These are phyloP conservation scores for Eragrostis tef DNA, from an alignment of 202 grass and related monocot species.

Conservation along the genomic window DNA sequence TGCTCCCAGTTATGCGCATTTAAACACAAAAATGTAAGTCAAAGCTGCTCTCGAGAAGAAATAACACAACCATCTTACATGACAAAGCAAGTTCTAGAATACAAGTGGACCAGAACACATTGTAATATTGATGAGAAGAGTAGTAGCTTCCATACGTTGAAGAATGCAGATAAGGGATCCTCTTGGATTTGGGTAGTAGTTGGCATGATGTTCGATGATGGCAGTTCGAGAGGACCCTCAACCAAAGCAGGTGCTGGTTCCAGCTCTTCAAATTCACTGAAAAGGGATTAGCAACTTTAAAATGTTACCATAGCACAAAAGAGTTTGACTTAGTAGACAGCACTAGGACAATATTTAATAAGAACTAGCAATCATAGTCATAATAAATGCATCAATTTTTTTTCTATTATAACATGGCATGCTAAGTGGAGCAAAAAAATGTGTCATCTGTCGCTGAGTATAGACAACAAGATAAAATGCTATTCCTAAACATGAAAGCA, in stretches of 20 bases:
- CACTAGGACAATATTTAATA: background rate
- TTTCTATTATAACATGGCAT: background rate
- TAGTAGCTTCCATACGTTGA: conserved; percentile 53
- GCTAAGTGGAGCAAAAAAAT: background rate
- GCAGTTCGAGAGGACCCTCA: conserved; percentile 54
- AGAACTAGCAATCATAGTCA: background rate
- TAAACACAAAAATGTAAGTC: background rate
- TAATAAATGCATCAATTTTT: background rate
- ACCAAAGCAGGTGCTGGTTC: conserved; percentile 55
- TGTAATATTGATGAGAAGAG: background rate
- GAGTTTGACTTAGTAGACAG: background rate
- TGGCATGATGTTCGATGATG: conserved; percentile 40
- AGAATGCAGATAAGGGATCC: conserved; percentile 58
- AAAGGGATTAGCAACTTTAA: conserved; percentile 20
- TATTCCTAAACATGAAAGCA: background rate
- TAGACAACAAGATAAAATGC: background rate
- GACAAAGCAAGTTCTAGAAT: background rate
- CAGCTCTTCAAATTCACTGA: conserved; percentile 70
- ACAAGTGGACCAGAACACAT: background rate
- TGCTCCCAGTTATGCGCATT: conserved; percentile 39
- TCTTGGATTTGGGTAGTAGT: conserved; percentile 43
- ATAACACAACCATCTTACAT: conserved; percentile 16
- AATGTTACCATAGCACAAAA: background rate
- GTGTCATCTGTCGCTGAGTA: background rate
- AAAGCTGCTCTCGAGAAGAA: conserved; percentile 21